These are phyloP conservation scores for Escallonia rubra DNA, from an alignment of 129 eudicot genomes.

Conservation along the genomic window DNA sequence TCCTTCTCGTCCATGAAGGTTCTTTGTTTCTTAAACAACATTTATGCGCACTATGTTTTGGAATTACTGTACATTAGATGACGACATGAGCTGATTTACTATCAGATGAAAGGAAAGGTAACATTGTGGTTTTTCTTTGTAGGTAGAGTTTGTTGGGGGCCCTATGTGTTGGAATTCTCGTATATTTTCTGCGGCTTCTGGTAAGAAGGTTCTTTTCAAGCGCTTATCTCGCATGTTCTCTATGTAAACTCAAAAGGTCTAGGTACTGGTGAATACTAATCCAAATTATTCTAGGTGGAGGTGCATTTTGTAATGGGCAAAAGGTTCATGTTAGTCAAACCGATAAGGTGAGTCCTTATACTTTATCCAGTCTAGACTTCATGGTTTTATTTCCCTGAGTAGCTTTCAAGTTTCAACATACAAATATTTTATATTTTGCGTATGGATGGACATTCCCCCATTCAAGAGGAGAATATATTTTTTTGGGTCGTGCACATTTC, in stretches of 20 bases:
- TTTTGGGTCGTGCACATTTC: too few species aligned
- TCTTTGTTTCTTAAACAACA: too few species aligned
- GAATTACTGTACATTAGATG: too few species aligned
- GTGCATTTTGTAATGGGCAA: slow-evolving; percentile 90
- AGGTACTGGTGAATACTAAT: background rate
- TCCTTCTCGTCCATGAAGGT: too few species aligned
- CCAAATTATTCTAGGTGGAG: slow-evolving; percentile 58
- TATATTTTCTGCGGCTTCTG: slow-evolving; percentile 90
- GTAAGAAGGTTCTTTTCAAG: slow-evolving; percentile 35
- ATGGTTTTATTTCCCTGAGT: background rate
- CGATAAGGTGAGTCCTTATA: slow-evolving; percentile 54
- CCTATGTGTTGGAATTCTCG: slow-evolving; percentile 96
- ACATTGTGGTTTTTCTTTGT: slow-evolving; percentile 10
- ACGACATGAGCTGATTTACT: too few species aligned
- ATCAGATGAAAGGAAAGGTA: too few species aligned
- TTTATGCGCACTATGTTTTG: too few species aligned
- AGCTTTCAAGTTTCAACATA: background rate
- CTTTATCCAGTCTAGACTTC: background rate
- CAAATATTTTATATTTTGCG: too few species aligned
- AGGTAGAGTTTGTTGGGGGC: slow-evolving; percentile 99
- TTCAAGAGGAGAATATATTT: too few species aligned
- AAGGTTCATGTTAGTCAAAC: slow-evolving; percentile 76
- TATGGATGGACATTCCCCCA: too few species aligned
- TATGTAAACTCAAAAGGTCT: background rate
- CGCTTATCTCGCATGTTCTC: slow-evolving; percentile 4